A percentile compares a stretch with the other conserved stretches of the same genome.
Conservation (phyloP, 495 filamentous ascomycete species). For the Penicillium simplicissimum region DNA sequence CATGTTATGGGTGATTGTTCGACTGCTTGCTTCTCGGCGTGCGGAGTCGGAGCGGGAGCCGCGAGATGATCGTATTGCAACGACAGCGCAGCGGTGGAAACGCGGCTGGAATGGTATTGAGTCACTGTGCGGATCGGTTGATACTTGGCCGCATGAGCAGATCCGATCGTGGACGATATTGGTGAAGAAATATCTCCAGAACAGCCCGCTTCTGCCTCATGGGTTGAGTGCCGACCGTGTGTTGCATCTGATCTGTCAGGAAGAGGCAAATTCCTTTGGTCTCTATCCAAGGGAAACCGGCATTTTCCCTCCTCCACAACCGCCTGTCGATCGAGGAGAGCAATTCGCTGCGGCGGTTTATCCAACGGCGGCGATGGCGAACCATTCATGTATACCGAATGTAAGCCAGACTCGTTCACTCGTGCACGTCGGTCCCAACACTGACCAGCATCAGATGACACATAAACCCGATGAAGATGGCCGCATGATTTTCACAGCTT, state of each 20-base stretch:
- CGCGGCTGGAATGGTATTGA: constrained; percentile 34
- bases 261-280: constrained; percentile 46
- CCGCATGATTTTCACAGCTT: constrained; percentile 41
- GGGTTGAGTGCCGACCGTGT: constrained; percentile 22
- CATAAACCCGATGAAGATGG: constrained; percentile 39
- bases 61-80: not conserved
- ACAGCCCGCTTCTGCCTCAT: constrained; percentile 27
- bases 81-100: constrained; percentile 12
- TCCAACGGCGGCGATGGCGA: constrained; percentile 39
- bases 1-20: constrained; percentile 45
- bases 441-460: constrained; percentile 27
- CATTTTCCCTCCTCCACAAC: constrained; percentile 17
- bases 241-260: constrained; percentile 37
- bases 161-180: constrained; percentile 33
- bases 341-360: constrained; percentile 45
- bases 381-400: constrained; percentile 44
- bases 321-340: constrained; percentile 30
- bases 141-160: constrained; percentile 39
- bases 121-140: constrained; percentile 37
- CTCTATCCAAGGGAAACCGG: constrained; percentile 45
- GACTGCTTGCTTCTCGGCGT: constrained; percentile 35
- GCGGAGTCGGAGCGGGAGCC: constrained; percentile 12
- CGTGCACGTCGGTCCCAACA: too few relatives aligned
- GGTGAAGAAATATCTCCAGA: constrained; percentile 42
- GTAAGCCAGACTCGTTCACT: too few relatives aligned